phyloP scores from a whole-genome alignment of 108 stramenopile species.

The Pseudonitzschia delicatissima region DNA sequence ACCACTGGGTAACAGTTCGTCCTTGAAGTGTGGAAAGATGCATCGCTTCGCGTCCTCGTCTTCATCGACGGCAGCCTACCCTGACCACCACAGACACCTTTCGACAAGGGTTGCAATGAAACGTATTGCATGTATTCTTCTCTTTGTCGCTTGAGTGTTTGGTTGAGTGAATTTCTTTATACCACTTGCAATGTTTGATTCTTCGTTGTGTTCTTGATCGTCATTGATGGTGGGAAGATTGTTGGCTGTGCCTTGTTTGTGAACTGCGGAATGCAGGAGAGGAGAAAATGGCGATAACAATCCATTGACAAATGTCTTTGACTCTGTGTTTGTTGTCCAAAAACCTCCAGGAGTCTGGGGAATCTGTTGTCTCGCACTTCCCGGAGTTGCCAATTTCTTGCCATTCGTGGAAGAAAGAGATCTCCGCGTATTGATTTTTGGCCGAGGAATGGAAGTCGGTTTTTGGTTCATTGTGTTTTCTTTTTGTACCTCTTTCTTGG shows the following conservation, averaged over 20 bases:
- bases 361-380: too few species aligned
- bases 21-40: conserved; percentile 40
- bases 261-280: not conserved
- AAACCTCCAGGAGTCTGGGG: conserved; percentile 5
- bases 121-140: conserved; percentile 25
- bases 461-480: too few species aligned
- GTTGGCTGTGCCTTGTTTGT: not conserved
- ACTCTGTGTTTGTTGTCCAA: conserved; percentile 7
- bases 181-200: not conserved
- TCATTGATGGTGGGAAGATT: not conserved
- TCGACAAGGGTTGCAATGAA: conserved; percentile 40
- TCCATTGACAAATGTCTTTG: conserved; percentile 22
- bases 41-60: conserved; percentile 24
- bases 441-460: not conserved
- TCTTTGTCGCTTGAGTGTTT: not conserved
- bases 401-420: too few species aligned
- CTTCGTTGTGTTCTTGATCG: not conserved
- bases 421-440: too few species aligned
- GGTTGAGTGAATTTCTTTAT: too few species aligned
- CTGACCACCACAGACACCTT: conserved; percentile 34
- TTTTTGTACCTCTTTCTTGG: too few species aligned
- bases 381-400: too few species aligned
- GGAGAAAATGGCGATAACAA: conserved; percentile 39
- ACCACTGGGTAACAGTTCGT: too few species aligned
- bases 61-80: conserved; percentile 8